These are phyloP conservation scores for Sporothrix pseudoabietina DNA, from an alignment of 2,329 filamentous ascomycete genomes.

Conservation along the genomic window DNA sequence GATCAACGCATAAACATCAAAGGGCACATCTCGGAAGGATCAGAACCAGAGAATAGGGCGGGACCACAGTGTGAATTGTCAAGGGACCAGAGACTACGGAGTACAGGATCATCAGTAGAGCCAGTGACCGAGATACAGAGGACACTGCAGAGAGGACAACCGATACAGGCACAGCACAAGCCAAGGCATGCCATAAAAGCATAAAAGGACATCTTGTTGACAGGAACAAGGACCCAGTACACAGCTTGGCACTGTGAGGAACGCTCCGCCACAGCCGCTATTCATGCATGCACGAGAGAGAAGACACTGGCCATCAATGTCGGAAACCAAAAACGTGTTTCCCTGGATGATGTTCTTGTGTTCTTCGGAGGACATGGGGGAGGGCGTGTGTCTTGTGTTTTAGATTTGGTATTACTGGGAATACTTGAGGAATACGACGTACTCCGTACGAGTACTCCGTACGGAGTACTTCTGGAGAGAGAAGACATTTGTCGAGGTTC, in stretches of 20 bases:
- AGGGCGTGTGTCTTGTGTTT: conserved; percentile 3
- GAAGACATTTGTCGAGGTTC: neutral
- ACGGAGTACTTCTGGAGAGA: too few relatives aligned
- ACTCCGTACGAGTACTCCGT: too few relatives aligned
- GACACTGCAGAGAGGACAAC: neutral
- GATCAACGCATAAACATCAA: conserved; percentile 13
- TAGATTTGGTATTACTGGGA: neutral
- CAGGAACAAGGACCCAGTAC: neutral
- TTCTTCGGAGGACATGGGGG: neutral
- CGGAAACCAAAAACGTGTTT: conserved; percentile 10
- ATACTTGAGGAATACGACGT: neutral
- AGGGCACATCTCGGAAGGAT: conserved; percentile 9
- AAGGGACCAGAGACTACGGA: neutral
- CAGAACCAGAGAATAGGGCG: neutral
- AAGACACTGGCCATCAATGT: neutral
- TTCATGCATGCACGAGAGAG: conserved; percentile 22
- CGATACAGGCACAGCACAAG: neutral
- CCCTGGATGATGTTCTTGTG: neutral
- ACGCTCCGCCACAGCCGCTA: conserved; percentile 27
- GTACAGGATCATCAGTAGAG: neutral
- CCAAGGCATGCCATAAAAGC: neutral
- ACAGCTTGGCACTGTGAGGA: neutral
- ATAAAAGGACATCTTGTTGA: neutral
- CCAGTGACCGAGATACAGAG: neutral
- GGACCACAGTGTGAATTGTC: neutral